phyloP scores from a whole-genome alignment of 2,329 filamentous ascomycete species.

The Thelonectria rubi region DNA sequence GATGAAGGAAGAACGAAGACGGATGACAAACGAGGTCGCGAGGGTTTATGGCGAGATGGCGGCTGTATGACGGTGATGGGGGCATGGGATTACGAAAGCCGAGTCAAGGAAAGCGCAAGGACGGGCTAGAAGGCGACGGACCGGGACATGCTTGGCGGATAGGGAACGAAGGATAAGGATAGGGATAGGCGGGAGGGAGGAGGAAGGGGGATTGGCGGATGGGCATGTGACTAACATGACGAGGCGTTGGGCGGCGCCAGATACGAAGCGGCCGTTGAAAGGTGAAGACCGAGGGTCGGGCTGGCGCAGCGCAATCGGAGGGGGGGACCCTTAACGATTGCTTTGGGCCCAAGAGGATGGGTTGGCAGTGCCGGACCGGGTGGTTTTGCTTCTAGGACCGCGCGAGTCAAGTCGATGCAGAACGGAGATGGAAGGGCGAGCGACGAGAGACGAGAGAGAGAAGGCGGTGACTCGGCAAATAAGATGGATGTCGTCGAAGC shows the following conservation, averaged over 20 bases:
- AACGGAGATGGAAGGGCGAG: conserved; percentile 16
- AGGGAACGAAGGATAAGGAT: conserved; percentile 29
- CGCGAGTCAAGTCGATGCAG: conserved; percentile 23
- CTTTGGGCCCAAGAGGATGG: conserved; percentile 21
- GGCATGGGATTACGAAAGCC: conserved; percentile 18
- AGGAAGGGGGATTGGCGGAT: conserved; percentile 25
- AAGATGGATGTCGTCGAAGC: conserved; percentile 16
- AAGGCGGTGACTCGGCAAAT: conserved; percentile 34
- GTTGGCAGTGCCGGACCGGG: conserved; percentile 32
- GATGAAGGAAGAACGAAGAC: conserved; percentile 13
- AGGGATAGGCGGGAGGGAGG: conserved; percentile 17
- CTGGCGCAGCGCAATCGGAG: conserved; percentile 38
- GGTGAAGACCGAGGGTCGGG: conserved; percentile 13
- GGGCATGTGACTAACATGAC: conserved; percentile 44
- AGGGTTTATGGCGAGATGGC: conserved; percentile 1
- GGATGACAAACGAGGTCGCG: conserved; percentile 21
- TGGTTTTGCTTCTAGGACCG: conserved; percentile 7
- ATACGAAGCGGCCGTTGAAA: conserved; percentile 38
- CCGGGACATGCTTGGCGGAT: conserved; percentile 28
- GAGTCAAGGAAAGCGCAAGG: conserved; percentile 20
- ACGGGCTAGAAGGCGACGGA: conserved; percentile 24
- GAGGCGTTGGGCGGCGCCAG: conserved; percentile 32
- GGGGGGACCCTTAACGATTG: conserved; percentile 3
- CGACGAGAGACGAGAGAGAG: conserved; percentile 5
- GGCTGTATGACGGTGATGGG: conserved; percentile 20